Base-by-base conservation (phyloP, 345 rosid species). In the Eucalyptus cloeziana region DNA sequence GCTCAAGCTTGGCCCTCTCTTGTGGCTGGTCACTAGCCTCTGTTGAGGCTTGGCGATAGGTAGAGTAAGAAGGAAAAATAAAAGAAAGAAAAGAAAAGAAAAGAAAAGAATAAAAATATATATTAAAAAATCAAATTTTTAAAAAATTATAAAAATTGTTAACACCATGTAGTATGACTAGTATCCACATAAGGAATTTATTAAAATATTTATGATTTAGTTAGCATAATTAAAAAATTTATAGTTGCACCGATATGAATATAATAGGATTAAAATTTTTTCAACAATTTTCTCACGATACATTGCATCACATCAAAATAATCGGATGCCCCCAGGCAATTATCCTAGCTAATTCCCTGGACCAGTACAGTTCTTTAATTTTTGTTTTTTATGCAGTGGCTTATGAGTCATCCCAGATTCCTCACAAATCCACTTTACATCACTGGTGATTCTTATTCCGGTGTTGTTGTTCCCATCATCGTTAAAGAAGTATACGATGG, bases 371-470 rank as follows among this genome's bases (percentile, higher is more conserved):
- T 60, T 60, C 69, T 12, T 10, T 37, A 22, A 27, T 17, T 49
- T 49, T 69, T 67, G 15, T 83, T 40, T 27, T 21, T 37, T 33
- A 40, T 62, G 4, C 86, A 92, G 94, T 93, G 94, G 94, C 90
- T 93, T 6, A 10, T 51, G 43, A 76, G 22, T 44, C 94, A 93
- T 86, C 90, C 92, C 8, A 52, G 49, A 16, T 92, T 91, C 24
- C 90, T 62, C 8, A n/a, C 19, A 15, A 93, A 91, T 91, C 79
- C 86, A 33, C 92, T 91, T 80, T 93, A 91, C 44, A 50, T 93
- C 13, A 50, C 89, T 6, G 93, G 94, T 10, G 94, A 91, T 45
- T 93, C 94, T 7, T 93, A 91, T 58, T 86, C 93, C 1, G 93
- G 93, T 21, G 67, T 45, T 37, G 87, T 71, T 49, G 90, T 80